These are phyloP conservation scores for Tolypocladium cylindrosporum DNA, from an alignment of 2,329 filamentous ascomycete species.

Conservation along the genomic window DNA sequence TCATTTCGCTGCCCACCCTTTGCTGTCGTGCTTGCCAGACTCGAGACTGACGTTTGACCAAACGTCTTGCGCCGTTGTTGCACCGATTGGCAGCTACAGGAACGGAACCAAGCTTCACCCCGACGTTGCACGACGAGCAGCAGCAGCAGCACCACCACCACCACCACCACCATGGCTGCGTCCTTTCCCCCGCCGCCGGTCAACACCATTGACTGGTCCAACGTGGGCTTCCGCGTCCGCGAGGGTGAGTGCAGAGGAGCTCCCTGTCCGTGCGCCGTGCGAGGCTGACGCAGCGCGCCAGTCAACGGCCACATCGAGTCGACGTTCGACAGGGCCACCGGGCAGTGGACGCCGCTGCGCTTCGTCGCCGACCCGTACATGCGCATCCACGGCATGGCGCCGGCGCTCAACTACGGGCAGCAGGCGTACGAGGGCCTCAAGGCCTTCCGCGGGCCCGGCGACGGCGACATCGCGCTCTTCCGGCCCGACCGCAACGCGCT, in stretches of 20 bases:
- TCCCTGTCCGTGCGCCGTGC: not conserved
- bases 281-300: conserved; percentile 18
- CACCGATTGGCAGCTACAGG: not conserved
- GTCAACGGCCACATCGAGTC: conserved; percentile 94
- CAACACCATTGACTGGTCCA: conserved; percentile 82
- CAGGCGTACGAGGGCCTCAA: conserved; percentile 99
- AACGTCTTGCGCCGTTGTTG: not conserved
- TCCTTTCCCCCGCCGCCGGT: conserved; percentile 67
- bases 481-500: conserved; percentile 74
- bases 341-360: conserved; percentile 65
- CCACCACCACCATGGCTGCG: conserved; percentile 31
- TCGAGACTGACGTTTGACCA: not conserved
- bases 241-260: conserved; percentile 50
- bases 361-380: conserved; percentile 81
- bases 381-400: conserved; percentile 88
- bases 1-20: not conserved
- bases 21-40: not conserved
- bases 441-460: conserved; percentile 71
- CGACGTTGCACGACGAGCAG: not conserved
- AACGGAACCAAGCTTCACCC: not conserved
- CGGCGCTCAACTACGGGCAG: conserved; percentile 91
- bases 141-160: not conserved
- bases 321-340: conserved; percentile 64
- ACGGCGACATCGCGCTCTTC: conserved; percentile 71
- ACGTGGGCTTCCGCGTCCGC: conserved; percentile 85